Base-by-base conservation (phyloP, 257 asterid species). In the Nicotiana attenuata region DNA sequence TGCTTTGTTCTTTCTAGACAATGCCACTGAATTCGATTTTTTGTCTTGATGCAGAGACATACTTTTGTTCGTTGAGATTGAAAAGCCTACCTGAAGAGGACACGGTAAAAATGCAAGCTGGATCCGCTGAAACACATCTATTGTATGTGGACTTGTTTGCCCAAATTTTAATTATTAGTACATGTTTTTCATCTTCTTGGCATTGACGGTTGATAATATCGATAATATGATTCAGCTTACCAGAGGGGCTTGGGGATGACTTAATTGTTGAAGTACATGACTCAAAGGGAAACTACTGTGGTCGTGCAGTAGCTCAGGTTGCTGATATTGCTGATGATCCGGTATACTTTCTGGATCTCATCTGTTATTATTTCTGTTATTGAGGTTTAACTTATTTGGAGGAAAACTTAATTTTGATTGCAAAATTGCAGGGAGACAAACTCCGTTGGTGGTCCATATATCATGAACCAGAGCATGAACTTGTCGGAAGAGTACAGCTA, bases 211-310 rank as follows among this genome's bases (percentile, higher is more conserved):
- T 84, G 31, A 81, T 67, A 83, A 81, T 53, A 38, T 65, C 76
- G 65, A 80, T 83, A 38, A 50, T 76, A 33, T 15, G 80, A 22
- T 85, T 65, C 88, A 96, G 99, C 88, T 88, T 96, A 88, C 97
- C 98, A 8, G 97, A 96, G 83, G 97, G 98, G 76, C 87, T 92
- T 59, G 98, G 94, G 45, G 99, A 96, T 83, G 97, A 93, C 86
- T 88, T 96, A 79, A 84, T 96, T 41, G 84, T 96, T 78, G 97
- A 96, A 86, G 92, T 96, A 60, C 88, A 78, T 24, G 97, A 96
- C 88, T 94, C 96, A 20, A 96, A 92, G 81, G 98, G 97, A 76
- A 91, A 87, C 65, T 84, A 86, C 79, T 91, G 93, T 86, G 99
- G 98, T 31, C 91, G 90, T 59, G 95, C 91, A 47, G 87, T 90